Evolutionary conservation across 1,284 basidiomycete genomes (phyloP).

Genomic region (Chiua sp.): DNA sequence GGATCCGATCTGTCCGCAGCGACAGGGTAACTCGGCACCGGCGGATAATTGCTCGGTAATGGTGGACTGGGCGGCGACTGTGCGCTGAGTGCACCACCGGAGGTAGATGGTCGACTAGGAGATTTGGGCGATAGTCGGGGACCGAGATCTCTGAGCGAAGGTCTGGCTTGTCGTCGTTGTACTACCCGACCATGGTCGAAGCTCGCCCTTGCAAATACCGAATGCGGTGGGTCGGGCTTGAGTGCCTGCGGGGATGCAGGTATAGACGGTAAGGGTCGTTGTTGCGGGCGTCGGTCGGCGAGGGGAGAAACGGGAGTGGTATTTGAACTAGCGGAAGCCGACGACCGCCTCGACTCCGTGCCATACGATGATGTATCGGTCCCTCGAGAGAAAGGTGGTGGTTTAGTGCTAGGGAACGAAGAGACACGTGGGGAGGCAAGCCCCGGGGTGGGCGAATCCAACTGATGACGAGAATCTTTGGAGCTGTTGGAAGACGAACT

Average conservation of each 20-base stretch:
- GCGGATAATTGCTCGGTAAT: neutral
- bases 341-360: conserved; percentile 30
- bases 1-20: neutral
- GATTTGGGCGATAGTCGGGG: conserved; percentile 9
- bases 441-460: conserved; percentile 27
- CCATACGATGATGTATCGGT: conserved; percentile 10
- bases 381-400: conserved; percentile 18
- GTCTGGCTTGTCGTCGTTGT: conserved; percentile 11
- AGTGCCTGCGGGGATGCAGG: conserved; percentile 34
- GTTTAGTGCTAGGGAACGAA: conserved; percentile 18
- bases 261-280: conserved; percentile 31
- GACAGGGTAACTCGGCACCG: conserved; percentile 1
- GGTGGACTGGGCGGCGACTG: conserved; percentile 1
- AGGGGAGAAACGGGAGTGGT: conserved; percentile 20
- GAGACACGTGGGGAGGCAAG: conserved; percentile 14
- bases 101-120: conserved; percentile 31
- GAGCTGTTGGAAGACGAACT: conserved; percentile 27
- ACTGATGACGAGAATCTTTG: conserved; percentile 27
- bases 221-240: conserved; percentile 11
- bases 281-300: conserved; percentile 15
- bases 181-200: conserved; percentile 15
- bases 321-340: conserved; percentile 30
- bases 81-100: conserved; percentile 14
- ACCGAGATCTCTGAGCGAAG: conserved; percentile 3
- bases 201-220: conserved; percentile 14